phyloP scores from a whole-genome alignment of 345 rosid species.

The Diplotaxis tenuifolia region DNA sequence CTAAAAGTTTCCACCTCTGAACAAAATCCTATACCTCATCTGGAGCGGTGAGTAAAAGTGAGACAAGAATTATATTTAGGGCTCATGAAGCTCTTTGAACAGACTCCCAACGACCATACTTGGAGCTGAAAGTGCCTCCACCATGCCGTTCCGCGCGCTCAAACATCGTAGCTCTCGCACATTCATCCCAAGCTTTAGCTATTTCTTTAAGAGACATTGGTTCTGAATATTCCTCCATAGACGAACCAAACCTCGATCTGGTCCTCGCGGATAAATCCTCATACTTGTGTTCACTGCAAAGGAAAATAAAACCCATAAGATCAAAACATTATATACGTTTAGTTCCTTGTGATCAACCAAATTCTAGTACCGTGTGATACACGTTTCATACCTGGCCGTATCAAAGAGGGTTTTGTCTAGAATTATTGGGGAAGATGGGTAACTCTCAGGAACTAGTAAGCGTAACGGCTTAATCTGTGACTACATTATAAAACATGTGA shows the following conservation, averaged over 20 bases:
- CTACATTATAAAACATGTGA: slow-evolving; percentile 36
- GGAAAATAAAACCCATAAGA: not conserved
- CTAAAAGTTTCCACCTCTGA: not conserved
- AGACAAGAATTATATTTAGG: too few species aligned
- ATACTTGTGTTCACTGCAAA: slow-evolving; percentile 46
- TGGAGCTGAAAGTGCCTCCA: slow-evolving; percentile 77
- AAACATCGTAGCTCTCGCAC: slow-evolving; percentile 50
- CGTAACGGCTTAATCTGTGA: slow-evolving; percentile 72
- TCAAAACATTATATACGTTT: slow-evolving; percentile 39
- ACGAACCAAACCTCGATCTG: slow-evolving; percentile 50
- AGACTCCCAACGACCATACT: slow-evolving; percentile 66
- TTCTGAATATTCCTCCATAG: slow-evolving; percentile 46
- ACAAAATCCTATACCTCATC: not conserved
- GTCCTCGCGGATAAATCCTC: slow-evolving; percentile 60
- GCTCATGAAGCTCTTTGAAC: slow-evolving; percentile 30
- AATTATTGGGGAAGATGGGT: slow-evolving; percentile 63
- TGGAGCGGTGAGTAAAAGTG: not conserved
- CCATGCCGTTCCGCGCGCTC: slow-evolving; percentile 55
- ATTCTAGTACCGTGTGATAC: too few species aligned
- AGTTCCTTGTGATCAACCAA: not conserved
- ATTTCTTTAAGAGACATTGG: slow-evolving; percentile 60
- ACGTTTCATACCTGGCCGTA: slow-evolving; percentile 45
- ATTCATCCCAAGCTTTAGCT: slow-evolving; percentile 62
- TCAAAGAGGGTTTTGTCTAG: slow-evolving; percentile 58
- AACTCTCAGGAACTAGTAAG: slow-evolving; percentile 60